Percentiles rank a stretch among this genome's conserved stretches.
Evolutionary conservation across 23 red algal species (phyloP).

Genomic region (Gracilaria caudata): DNA sequence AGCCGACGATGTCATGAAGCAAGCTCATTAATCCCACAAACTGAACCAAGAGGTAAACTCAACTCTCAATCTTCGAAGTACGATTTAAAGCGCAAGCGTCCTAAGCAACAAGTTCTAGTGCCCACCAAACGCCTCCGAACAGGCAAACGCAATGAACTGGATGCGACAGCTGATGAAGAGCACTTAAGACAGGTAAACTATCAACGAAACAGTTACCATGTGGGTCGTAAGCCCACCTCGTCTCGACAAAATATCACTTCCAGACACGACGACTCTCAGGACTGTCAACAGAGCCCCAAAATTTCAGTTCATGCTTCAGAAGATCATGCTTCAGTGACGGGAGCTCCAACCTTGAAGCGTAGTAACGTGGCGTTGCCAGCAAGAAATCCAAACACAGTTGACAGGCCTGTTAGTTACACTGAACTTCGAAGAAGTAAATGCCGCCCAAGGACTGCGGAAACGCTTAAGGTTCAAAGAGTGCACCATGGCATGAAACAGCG

Average conservation of each 20-base stretch:
- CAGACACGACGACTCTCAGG: background rate
- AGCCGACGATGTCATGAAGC: background rate
- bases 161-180: too few relatives aligned
- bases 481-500: background rate
- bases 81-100: background rate
- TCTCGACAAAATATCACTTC: background rate
- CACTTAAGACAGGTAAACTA: too few relatives aligned
- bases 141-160: too few relatives aligned
- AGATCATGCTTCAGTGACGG: background rate
- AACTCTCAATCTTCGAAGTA: too few relatives aligned
- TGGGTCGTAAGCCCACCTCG: background rate
- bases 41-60: background rate
- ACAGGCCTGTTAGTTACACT: background rate
- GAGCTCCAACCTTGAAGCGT: background rate
- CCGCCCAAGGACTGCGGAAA: background rate
- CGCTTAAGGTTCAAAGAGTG: background rate
- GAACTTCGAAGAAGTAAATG: background rate
- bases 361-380: background rate
- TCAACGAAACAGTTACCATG: background rate
- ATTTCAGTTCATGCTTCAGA: background rate
- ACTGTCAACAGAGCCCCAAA: background rate
- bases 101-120: too few relatives aligned
- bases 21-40: background rate
- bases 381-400: background rate
- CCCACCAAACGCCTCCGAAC: too few relatives aligned